Base-by-base conservation (phyloP, 306 rosid species). In the Vigna radiata region DNA sequence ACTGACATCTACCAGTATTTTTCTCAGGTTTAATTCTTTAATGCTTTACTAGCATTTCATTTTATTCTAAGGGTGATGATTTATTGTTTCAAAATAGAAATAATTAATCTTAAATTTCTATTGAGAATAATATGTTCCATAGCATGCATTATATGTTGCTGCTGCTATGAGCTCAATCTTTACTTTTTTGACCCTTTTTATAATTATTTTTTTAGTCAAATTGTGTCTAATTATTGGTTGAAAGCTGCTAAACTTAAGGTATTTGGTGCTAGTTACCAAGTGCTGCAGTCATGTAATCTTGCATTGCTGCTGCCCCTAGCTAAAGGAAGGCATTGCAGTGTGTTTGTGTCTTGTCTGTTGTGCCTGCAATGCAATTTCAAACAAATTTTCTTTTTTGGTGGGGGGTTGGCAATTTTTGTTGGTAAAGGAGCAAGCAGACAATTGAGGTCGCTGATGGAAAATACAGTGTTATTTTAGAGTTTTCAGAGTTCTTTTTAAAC, bases 1-100 rank as follows among this genome's bases (percentile, higher is more conserved):
- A 88, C 97, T 12, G 97, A 90, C 77, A 94, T 94, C 71, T 92
- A 84, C 85, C 98, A 94, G 91, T 94, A 94, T 81, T 87, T 83
- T 80, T 73, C 81, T 68, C 93, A 87, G 96, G 96, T 91, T 44
- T 56, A 68, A 83, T 85, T 73, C 77, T 68, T 53, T 8, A 19
- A 72, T 67, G 77, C 54, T 64, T 72, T 54, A 55, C 62, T 68
- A 36, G 46, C 67, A 43, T 61, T 62, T 41, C 52, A 31, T 59
- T 72, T 55, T 69, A 48, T 74, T 70, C 39, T 60, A 37, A 47
- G 25, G 59, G 69, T 73, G 58, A n/a, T 73, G 46, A 23, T 68
- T 60, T 52, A 18, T 60, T 62, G 58, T 7, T 7, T 29, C 55
- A n/a, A 19, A 14, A 39, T 54, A 18, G 50, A 48, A 55, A 55